Base-by-base conservation (phyloP, 2,329 filamentous ascomycete genomes). In the Neonectria hederae region DNA sequence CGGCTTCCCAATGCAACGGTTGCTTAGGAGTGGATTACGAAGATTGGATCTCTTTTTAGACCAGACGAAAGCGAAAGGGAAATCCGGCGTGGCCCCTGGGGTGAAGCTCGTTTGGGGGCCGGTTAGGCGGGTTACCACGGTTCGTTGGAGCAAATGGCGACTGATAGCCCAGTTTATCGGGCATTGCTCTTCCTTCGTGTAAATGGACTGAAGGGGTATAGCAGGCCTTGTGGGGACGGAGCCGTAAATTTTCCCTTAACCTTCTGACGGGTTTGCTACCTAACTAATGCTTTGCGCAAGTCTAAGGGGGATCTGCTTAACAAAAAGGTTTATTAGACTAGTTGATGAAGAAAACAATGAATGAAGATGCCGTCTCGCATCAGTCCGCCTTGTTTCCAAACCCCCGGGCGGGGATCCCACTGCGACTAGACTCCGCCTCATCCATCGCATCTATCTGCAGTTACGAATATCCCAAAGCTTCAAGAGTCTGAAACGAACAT, bases 1-100 rank as follows among this genome's bases (percentile, higher is more conserved):
- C 43, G 45, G 21, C 17, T 24, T 26, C 30, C 13, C 48, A 21
- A 62, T 53, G 54, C 40, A 6, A 53, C 59, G 38, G 59, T 57
- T 57, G 53, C 32, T 53, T 62, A 52, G 43, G 19, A 57, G 32
- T 28, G 51, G 53, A 62, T 62, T 62, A 62, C 59, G 46, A 57
- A 62, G 38, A 19, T 32, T 26, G 13, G 24, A 17, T 28, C 59
- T 56, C 54, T 40, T 62, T 62, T 62, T 62, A 62, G 59, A 62
- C 28, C 28, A 46, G 38, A 51, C 40, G n/a, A n/a, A n/a, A n/a
- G n/a, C n/a, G n/a, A n/a, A n/a, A n/a, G n/a, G n/a, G n/a, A n/a
- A n/a, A n/a, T n/a, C n/a, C n/a, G n/a, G n/a, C n/a, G n/a, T n/a
- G n/a, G n/a, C n/a, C n/a, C 10, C 28, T 14, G 24, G 40, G 24